phyloP scores from a whole-genome alignment of 2,329 filamentous ascomycete species.

The Podosphaera fusca region DNA sequence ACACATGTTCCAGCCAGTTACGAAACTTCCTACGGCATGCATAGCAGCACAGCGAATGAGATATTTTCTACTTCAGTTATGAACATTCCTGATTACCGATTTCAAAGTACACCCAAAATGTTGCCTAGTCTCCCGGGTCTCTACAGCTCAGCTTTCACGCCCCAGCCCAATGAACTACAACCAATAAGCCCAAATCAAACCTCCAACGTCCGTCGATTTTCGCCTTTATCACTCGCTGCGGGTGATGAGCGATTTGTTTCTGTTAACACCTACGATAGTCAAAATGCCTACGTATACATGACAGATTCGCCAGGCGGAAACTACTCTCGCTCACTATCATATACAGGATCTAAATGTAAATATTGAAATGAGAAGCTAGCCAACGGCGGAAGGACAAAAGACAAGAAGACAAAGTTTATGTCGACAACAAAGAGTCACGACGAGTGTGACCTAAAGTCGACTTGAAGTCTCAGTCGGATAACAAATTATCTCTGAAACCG shows the following conservation, averaged over 20 bases:
- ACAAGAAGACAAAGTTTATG: no score
- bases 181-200: slow-evolving; percentile 18
- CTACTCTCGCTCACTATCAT: background rate
- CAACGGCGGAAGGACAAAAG: no score
- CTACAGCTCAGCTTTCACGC: slow-evolving; percentile 22
- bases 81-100: slow-evolving; percentile 10
- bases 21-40: slow-evolving; percentile 32
- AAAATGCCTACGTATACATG: background rate
- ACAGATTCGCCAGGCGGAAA: background rate
- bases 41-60: slow-evolving; percentile 22
- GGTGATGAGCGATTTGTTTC: slow-evolving; percentile 8
- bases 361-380: no score
- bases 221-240: slow-evolving; percentile 14
- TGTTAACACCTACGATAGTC: slow-evolving; percentile 9
- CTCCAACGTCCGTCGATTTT: slow-evolving; percentile 12
- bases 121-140: slow-evolving; percentile 20
- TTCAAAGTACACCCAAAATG: slow-evolving; percentile 7
- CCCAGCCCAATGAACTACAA: slow-evolving; percentile 19
- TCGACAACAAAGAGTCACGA: no score
- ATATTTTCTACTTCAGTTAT: slow-evolving; percentile 21
- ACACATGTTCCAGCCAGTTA: slow-evolving; percentile 15
- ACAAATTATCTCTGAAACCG: no score
- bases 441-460: no score
- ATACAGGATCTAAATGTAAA: no score
- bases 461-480: no score